Evolutionary conservation across 78 protist genomes (phyloP), one percentile per base, ranked within the genome.

Genomic region (Emiliania huxleyi): DNA sequence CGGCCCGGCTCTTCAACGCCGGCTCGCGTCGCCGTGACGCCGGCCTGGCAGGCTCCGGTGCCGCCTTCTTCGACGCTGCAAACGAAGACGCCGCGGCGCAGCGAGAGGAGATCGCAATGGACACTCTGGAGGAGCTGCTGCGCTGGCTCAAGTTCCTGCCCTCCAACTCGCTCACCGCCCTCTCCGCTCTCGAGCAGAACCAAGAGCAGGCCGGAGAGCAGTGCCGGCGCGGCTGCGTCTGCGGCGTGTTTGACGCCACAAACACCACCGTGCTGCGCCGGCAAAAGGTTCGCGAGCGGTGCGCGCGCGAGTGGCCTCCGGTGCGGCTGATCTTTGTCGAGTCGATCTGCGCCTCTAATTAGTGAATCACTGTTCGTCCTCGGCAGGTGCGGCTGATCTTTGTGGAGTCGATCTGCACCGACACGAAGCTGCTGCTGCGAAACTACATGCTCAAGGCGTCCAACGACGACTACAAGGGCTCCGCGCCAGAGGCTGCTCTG

Each of bases 211-310:
- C 29, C 75, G n/a, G n/a, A n/a, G n/a, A n/a, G n/a, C n/a, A n/a
- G n/a, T 8, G 5, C 75, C n/a, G 23, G 33, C 21, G 48, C 33
- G 85, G 85, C 35, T 4, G 15, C 46, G 44, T 33, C 0, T 77
- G 85, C 46, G 85, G 85, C 85, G 3, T 77, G 26, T 77, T 77
- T 26, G 85, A 77, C 85, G 85, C 85, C 29, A 77, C 85, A 18
- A 77, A 77, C 23, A 77, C 85, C 15, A 77, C 85, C 46, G 48
- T 35, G 2, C 46, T 48, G 85, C 85, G 85, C n/a, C 42, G 85
- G 48, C 48, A 22, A 3, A 33, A 18, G 48, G 48, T 77, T 45
- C 3, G 6, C 33, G 48, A 40, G 33, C 85, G 85, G 2, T 77
- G 85, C 85, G 48, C 48, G 11, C 44, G 23, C 33, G 85, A 11